Percentiles rank a stretch among this genome's conserved stretches.
Conservation (phyloP, 176 grass and related monocot genomes). For the Aegilops sharonensis region DNA sequence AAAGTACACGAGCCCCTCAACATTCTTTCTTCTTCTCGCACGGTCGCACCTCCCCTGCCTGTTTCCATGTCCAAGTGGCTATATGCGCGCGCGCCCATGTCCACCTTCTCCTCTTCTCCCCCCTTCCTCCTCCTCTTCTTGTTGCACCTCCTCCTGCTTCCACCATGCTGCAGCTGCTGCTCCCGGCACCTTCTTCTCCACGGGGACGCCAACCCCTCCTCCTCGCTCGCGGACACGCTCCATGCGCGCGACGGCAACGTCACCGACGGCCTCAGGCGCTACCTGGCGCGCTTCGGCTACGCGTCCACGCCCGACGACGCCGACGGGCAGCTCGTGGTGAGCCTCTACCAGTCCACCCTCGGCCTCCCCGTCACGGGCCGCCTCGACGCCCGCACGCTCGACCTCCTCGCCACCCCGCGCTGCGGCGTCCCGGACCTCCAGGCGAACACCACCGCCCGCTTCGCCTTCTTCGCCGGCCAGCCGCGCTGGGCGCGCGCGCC, state of each 20-base stretch:
- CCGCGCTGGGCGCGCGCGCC: background rate
- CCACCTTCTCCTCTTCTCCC: background rate
- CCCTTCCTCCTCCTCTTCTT: background rate
- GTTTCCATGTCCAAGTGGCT: too few species aligned
- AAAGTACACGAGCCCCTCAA: too few species aligned
- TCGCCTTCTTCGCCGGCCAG: constrained; percentile 15
- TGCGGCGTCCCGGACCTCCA: constrained; percentile 1
- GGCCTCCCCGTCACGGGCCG: constrained; percentile 12
- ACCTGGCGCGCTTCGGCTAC: constrained; percentile 25
- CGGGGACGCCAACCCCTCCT: background rate
- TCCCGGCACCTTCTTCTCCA: background rate
- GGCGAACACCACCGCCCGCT: background rate
- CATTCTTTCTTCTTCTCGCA: too few species aligned
- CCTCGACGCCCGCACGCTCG: background rate
- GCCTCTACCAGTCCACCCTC: background rate
- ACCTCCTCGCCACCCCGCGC: constrained; percentile 16
- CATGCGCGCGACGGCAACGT: background rate
- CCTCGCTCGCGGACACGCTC: background rate
- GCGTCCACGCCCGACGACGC: background rate
- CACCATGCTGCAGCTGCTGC: background rate
- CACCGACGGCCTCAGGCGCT: constrained; percentile 7
- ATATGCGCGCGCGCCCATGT: background rate
- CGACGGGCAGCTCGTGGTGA: background rate
- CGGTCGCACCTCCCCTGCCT: too few species aligned
- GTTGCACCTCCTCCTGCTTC: background rate